Conservation (phyloP, 73 alveolate genomes). For the Symbiodinium pilosum region DNA sequence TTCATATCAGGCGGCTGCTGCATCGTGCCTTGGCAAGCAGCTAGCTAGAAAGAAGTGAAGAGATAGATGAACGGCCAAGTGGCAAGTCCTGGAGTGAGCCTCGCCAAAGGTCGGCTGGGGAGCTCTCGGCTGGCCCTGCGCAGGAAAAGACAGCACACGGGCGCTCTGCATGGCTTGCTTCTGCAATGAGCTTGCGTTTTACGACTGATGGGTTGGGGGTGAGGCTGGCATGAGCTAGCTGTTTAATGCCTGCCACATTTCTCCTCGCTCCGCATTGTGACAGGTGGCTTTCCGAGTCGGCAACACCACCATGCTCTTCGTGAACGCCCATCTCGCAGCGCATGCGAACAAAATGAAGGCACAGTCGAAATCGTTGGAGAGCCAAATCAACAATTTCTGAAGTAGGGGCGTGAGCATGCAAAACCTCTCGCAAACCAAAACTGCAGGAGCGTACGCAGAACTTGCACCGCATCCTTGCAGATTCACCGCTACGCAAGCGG, state of each 20-base stretch:
- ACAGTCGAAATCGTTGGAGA: background rate
- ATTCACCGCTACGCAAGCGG: slow-evolving; percentile 60
- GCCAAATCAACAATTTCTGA: no score
- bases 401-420: no score
- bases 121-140: background rate
- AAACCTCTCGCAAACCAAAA: no score
- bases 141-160: background rate
- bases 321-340: slow-evolving; percentile 60
- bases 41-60: no score
- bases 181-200: background rate
- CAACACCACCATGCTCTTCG: slow-evolving; percentile 52
- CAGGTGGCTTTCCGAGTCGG: slow-evolving; percentile 80
- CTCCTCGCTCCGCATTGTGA: background rate
- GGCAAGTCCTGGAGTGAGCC: no score
- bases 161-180: background rate
- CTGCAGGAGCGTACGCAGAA: slow-evolving; percentile 45
- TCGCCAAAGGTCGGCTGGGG: background rate
- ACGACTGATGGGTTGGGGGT: background rate
- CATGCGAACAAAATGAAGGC: slow-evolving; percentile 48
- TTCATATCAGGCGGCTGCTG: no score
- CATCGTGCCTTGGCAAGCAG: no score
- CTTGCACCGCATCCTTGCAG: slow-evolving; percentile 44
- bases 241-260: no score
- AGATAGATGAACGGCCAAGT: no score
- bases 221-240: background rate